These are phyloP conservation scores for Hypericum perforatum DNA, from an alignment of 345 rosid species.

Conservation along the genomic window DNA sequence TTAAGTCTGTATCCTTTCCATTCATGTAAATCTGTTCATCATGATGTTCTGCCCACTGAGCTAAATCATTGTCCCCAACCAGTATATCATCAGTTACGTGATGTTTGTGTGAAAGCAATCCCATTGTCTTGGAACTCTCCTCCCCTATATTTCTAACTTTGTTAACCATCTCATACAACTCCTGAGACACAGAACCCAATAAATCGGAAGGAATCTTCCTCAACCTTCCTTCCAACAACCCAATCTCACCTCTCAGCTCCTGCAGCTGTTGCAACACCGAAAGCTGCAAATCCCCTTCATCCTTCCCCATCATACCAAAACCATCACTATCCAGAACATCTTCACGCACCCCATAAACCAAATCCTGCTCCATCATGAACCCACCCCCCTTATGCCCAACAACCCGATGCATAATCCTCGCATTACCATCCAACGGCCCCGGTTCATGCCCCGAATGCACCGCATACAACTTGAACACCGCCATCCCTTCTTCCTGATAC, in stretches of 20 bases:
- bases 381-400: constrained; percentile 74
- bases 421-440: constrained; percentile 90
- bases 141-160: constrained; percentile 72
- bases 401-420: constrained; percentile 93
- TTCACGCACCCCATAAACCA: constrained; percentile 74
- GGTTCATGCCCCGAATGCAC: constrained; percentile 99
- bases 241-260: constrained; percentile 62
- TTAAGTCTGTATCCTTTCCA: constrained; percentile 69
- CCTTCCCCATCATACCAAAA: constrained; percentile 55
- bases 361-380: constrained; percentile 65
- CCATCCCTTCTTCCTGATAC: constrained; percentile 91
- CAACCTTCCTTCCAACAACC: constrained; percentile 58
- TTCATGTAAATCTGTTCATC: constrained; percentile 56
- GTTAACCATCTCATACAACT: constrained; percentile 55
- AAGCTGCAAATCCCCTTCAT: constrained; percentile 57
- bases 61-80: constrained; percentile 68
- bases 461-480: constrained; percentile 83
- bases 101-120: constrained; percentile 44
- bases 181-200: constrained; percentile 63
- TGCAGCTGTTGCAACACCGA: constrained; percentile 71
- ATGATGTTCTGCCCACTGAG: constrained; percentile 75
- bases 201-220: constrained; percentile 48
- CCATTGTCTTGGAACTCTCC: constrained; percentile 47
- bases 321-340: constrained; percentile 56
- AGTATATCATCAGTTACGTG: constrained; percentile 51